Percentiles rank a stretch among this genome's conserved stretches.
Conservation (phyloP, 176 grass and related monocot species). For the Rhynchospora tenuis region DNA sequence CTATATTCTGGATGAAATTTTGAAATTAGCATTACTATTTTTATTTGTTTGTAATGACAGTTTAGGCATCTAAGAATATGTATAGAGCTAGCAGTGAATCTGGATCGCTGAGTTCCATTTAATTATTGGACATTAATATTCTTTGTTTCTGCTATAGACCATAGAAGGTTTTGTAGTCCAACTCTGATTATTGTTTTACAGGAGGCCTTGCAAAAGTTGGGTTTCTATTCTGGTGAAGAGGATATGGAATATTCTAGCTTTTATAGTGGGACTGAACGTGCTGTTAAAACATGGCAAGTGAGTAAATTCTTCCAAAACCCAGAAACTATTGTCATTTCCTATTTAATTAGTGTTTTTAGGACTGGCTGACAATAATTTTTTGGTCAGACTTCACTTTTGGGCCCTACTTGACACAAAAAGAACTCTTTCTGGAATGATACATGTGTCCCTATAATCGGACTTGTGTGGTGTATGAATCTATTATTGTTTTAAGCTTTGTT, state of each 20-base stretch:
- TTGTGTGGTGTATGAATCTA: neutral
- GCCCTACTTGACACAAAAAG: neutral
- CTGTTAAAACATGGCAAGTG: constrained; percentile 96
- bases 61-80: neutral
- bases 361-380: neutral
- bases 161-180: neutral
- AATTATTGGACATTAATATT: neutral
- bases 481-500: neutral
- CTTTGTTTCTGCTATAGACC: neutral
- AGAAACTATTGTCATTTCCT: neutral
- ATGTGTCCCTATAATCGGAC: neutral
- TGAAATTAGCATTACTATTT: neutral
- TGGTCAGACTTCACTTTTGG: neutral
- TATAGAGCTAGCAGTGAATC: neutral
- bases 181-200: constrained; percentile 21
- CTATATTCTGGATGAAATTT: too few species aligned
- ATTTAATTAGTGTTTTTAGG: neutral
- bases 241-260: constrained; percentile 83
- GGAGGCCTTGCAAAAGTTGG: constrained; percentile 77
- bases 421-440: neutral
- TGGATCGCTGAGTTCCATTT: neutral
- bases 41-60: neutral
- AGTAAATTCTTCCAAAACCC: neutral
- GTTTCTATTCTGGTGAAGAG: constrained; percentile 91
- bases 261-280: constrained; percentile 69